phyloP scores from a whole-genome alignment of 345 rosid species.

The Gossypium rotundifolium region DNA sequence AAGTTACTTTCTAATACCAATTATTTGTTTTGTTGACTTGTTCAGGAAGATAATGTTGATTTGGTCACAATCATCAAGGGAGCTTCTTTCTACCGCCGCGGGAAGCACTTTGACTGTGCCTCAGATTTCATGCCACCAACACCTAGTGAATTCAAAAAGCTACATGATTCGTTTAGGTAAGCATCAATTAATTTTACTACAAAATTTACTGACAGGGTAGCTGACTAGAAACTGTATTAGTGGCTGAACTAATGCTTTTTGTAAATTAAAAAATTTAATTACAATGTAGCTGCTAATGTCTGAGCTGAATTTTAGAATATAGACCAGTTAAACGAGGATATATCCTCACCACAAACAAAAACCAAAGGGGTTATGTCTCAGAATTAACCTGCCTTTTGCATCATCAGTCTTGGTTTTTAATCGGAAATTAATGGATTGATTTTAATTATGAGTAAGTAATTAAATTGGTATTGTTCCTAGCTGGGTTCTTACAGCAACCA shows the following conservation, averaged over 20 bases:
- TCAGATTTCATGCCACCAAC: constrained; percentile 60
- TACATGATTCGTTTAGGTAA: constrained; percentile 24
- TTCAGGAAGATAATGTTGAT: constrained; percentile 65
- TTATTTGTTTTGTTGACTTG: constrained; percentile 4
- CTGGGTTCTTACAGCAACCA: constrained; percentile 23
- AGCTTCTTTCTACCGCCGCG: constrained; percentile 51
- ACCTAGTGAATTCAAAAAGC: constrained; percentile 33
- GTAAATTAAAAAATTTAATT: neutral
- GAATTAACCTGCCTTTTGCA: neutral
- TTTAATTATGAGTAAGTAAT: neutral
- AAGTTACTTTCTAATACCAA: neutral
- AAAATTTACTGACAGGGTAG: neutral
- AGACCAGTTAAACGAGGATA: no score
- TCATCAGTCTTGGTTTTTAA: neutral
- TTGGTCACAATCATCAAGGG: constrained; percentile 62
- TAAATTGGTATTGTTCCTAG: constrained; percentile 22
- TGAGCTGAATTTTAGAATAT: no score
- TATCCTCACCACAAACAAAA: no score
- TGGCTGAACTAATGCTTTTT: neutral
- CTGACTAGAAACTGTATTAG: neutral
- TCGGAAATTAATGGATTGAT: neutral
- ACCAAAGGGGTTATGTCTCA: no score
- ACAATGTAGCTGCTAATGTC: neutral
- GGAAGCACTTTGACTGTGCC: constrained; percentile 35
- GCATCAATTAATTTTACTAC: neutral